These are phyloP conservation scores for Suhomyces pyralidae DNA, from an alignment of 805 yeast genomes.

Conservation along the genomic window DNA sequence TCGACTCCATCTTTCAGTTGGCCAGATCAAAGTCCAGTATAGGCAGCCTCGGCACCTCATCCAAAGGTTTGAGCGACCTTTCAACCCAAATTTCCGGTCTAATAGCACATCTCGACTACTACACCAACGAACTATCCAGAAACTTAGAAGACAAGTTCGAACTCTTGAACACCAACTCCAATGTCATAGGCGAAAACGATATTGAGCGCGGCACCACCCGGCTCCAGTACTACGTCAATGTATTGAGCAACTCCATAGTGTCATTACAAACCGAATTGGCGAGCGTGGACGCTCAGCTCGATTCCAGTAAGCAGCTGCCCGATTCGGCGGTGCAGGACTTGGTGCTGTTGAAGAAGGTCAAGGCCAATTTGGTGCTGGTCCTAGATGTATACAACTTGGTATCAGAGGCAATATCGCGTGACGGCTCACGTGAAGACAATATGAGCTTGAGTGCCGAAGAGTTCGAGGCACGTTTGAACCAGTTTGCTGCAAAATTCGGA, in stretches of 20 bases:
- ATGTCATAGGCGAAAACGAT: conserved; percentile 42
- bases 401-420: not conserved
- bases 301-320: conserved; percentile 3
- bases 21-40: conserved; percentile 29
- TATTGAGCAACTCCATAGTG: conserved; percentile 55
- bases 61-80: conserved; percentile 33
- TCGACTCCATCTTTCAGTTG: conserved; percentile 57
- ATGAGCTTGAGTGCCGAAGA: conserved; percentile 12
- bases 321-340: conserved; percentile 33
- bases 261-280: conserved; percentile 41
- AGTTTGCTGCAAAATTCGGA: conserved; percentile 42
- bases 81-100: conserved; percentile 50
- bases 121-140: conserved; percentile 55
- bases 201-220: conserved; percentile 27
- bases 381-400: conserved; percentile 40
- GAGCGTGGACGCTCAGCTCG: conserved; percentile 13
- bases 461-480: conserved; percentile 17
- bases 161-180: conserved; percentile 36
- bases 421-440: not conserved
- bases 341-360: conserved; percentile 42
- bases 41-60: not conserved
- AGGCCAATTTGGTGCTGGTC: conserved; percentile 45
- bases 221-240: conserved; percentile 63
- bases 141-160: conserved; percentile 52
- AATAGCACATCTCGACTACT: conserved; percentile 58